Evolutionary conservation across 345 rosid species (phyloP).

Genomic region (Schrenkiella parvula): DNA sequence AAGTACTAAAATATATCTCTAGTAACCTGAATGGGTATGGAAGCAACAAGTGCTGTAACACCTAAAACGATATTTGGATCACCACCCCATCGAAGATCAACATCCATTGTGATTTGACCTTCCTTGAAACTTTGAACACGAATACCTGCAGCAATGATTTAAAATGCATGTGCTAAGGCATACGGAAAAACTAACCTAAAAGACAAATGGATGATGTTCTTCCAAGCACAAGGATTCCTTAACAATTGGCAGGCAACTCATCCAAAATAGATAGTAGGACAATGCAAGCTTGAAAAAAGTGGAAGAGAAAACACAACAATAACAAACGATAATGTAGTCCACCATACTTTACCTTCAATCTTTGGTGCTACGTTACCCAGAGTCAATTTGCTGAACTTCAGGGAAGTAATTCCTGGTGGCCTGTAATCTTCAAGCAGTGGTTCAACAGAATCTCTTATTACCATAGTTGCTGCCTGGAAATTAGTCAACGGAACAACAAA

Average conservation of each 20-base stretch:
- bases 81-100: conserved; percentile 99
- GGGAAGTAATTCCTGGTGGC: conserved; percentile 89
- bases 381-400: conserved; percentile 83
- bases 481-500: conserved; percentile 20
- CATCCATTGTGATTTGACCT: conserved; percentile 96
- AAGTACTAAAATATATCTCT: background rate
- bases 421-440: conserved; percentile 94
- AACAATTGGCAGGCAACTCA: background rate
- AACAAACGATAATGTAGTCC: background rate
- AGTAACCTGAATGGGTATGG: conserved; percentile 94
- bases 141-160: conserved; percentile 57
- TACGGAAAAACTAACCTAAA: background rate
- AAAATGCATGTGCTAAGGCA: conserved; percentile 1
- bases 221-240: background rate
- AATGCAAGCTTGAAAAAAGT: background rate
- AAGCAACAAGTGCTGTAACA: conserved; percentile 92
- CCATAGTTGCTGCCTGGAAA: conserved; percentile 84
- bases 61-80: conserved; percentile 95
- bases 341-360: conserved; percentile 71
- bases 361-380: conserved; percentile 96
- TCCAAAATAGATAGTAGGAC: background rate
- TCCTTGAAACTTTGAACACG: conserved; percentile 96
- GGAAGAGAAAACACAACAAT: background rate
- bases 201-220: background rate
- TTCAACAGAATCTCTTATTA: conserved; percentile 93